phyloP scores from a whole-genome alignment of 768 basidiomycete species.

The Tricholoma flavovirens region DNA sequence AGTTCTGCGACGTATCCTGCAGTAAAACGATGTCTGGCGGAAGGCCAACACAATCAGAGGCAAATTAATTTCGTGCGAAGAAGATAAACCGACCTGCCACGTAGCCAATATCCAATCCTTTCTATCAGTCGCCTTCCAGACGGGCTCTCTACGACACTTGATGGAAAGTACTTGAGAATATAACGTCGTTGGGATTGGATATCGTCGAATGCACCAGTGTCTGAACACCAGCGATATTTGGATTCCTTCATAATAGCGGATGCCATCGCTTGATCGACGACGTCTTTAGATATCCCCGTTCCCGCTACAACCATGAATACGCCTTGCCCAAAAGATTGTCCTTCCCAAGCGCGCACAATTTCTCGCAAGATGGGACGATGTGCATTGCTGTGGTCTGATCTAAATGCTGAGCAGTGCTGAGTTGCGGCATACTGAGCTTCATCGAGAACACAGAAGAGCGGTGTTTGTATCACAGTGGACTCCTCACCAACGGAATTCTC shows the following conservation, averaged over 20 bases:
- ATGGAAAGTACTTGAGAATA: conserved; percentile 32
- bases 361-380: conserved; percentile 37
- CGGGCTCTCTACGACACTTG: conserved; percentile 19
- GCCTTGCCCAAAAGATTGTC: conserved; percentile 31
- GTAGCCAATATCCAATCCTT: conserved; percentile 39
- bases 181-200: conserved; percentile 29
- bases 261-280: conserved; percentile 39
- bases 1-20: conserved; percentile 38
- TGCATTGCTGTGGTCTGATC: conserved; percentile 28
- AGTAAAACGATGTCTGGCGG: conserved; percentile 38
- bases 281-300: conserved; percentile 40
- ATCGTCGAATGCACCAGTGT: conserved; percentile 38
- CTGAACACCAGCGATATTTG: conserved; percentile 38
- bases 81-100: conserved; percentile 30
- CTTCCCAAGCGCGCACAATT: conserved; percentile 37
- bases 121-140: conserved; percentile 30
- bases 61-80: not conserved
- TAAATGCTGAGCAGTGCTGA: conserved; percentile 31
- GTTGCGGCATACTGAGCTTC: conserved; percentile 41
- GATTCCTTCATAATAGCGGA: conserved; percentile 44
- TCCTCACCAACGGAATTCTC: not conserved
- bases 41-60: conserved; percentile 1
- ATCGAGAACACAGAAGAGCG: conserved; percentile 41
- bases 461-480: conserved; percentile 18
- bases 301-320: conserved; percentile 41